phyloP scores from a whole-genome alignment of 208 protist species.

The Sergeia podlipaevii region DNA sequence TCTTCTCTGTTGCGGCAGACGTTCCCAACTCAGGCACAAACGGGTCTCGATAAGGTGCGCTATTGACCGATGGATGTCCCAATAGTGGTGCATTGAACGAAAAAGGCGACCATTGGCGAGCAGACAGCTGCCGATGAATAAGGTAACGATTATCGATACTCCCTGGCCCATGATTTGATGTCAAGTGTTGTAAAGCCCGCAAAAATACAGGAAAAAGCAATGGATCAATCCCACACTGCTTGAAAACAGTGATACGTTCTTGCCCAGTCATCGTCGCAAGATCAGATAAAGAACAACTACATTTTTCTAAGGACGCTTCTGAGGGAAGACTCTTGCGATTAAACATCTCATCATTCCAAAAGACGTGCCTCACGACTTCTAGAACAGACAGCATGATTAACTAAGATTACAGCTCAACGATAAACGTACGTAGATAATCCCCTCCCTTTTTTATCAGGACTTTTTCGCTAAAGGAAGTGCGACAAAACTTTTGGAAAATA shows the following conservation, averaged over 20 bases:
- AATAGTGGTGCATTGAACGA: slow-evolving; percentile 39
- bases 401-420: no score
- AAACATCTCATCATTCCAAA: slow-evolving; percentile 74
- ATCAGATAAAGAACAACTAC: slow-evolving; percentile 47
- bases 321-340: slow-evolving; percentile 56
- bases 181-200: slow-evolving; percentile 72
- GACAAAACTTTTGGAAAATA: no score
- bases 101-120: slow-evolving; percentile 60
- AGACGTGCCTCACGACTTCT: slow-evolving; percentile 69
- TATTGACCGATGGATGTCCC: slow-evolving; percentile 58
- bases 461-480: no score
- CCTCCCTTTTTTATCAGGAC: no score
- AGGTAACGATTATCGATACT: slow-evolving; percentile 54
- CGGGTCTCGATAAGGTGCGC: slow-evolving; percentile 38
- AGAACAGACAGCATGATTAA: slow-evolving; percentile 69
- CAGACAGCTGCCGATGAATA: slow-evolving; percentile 69
- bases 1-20: background rate
- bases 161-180: slow-evolving; percentile 39
- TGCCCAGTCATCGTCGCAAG: slow-evolving; percentile 72
- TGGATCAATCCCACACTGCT: slow-evolving; percentile 65
- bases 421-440: no score
- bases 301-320: slow-evolving; percentile 56
- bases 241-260: slow-evolving; percentile 61
- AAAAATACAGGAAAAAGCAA: slow-evolving; percentile 76
- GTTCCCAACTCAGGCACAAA: background rate